These are phyloP conservation scores for Paecilomyces formosus DNA, from an alignment of 2,329 filamentous ascomycete species.

Conservation along the genomic window DNA sequence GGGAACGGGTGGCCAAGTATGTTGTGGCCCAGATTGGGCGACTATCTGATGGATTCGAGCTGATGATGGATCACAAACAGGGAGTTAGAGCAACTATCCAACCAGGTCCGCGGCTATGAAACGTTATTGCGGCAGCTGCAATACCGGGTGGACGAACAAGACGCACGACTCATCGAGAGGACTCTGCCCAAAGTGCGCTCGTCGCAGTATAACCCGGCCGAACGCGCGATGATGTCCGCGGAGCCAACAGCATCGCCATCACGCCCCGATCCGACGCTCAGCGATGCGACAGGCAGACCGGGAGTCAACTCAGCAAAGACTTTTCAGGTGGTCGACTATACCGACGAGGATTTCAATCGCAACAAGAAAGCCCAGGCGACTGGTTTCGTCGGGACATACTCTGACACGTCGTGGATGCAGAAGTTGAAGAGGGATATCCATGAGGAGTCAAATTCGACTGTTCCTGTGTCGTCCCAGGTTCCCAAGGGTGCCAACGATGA, in stretches of 20 bases:
- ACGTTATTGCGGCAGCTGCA: constrained; percentile 25
- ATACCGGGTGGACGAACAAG: constrained; percentile 22
- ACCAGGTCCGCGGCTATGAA: constrained; percentile 29
- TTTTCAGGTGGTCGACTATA: constrained; percentile 32
- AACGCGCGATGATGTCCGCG: constrained; percentile 5
- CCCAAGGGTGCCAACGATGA: constrained; percentile 8
- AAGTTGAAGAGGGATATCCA: constrained; percentile 31
- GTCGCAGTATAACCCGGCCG: constrained; percentile 7
- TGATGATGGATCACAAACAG: constrained; percentile 16
- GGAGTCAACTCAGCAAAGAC: constrained; percentile 11
- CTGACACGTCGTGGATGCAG: constrained; percentile 38
- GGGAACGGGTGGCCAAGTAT: constrained; percentile 36
- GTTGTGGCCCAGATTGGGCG: constrained; percentile 7
- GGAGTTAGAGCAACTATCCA: constrained; percentile 30
- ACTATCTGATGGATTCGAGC: constrained; percentile 2
- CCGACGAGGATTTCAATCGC: constrained; percentile 37
- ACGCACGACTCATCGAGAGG: constrained; percentile 26
- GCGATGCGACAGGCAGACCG: constrained; percentile 13
- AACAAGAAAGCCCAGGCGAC: constrained; percentile 30
- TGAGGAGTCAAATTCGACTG: constrained; percentile 10
- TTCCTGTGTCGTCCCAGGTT: constrained; percentile 6
- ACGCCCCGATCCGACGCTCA: constrained; percentile 9
- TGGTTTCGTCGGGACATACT: constrained; percentile 39
- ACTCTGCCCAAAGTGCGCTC: constrained; percentile 25
- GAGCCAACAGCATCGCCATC: constrained; percentile 1